Evolutionary conservation across 2,329 filamentous ascomycete genomes (phyloP), one percentile per base, ranked within the genome.

Genomic region (Trichophyton verrucosum): DNA sequence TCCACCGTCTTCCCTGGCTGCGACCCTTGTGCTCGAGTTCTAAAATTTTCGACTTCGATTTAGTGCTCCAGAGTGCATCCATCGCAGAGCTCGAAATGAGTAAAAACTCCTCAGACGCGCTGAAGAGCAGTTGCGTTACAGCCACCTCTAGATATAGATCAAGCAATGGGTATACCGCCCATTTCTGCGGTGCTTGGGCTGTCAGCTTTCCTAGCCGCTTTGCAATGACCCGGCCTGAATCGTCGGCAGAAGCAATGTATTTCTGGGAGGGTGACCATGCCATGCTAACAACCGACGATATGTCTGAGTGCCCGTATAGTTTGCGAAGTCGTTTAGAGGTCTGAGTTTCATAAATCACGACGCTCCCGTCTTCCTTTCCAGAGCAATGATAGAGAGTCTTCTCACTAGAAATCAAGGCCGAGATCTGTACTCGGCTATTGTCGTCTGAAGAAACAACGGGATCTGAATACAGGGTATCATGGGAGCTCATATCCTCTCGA

Each of bases 341-440:
- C 36, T 55, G 44, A 11, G 53, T 60, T 17, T 65, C 62, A 30
- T 65, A 61, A 9, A 68, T 63, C 36, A 40, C 42, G 15, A 69
- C 63, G 27, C 57, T 60, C 8, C 68, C 67, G 61, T 66, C 64
- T 6, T 68, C 65, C 53, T 60, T 64, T n/a, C 68, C 67, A 53
- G 47, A 63, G 58, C 66, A 66, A 55, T 64, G 68, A 60, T 63
- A 65, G 8, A 22, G 24, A 11, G 9, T 20, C 22, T 20, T 46
- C 38, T 51, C 36, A 20, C 58, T 59, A 33, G 22, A 61, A 1
- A 55, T 20, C 8, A 61, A 15, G 58, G 15, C 58, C 4, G 24
- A 27, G 24, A 27, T 27, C 24, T 27, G 24, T 4, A 27, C 24
- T 27, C 24, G 24, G 24, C 24, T 27, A 3, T 27, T 27, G 24